Conservation (phyloP, 2,329 filamentous ascomycete species). For the Nigrospora oryzae region DNA sequence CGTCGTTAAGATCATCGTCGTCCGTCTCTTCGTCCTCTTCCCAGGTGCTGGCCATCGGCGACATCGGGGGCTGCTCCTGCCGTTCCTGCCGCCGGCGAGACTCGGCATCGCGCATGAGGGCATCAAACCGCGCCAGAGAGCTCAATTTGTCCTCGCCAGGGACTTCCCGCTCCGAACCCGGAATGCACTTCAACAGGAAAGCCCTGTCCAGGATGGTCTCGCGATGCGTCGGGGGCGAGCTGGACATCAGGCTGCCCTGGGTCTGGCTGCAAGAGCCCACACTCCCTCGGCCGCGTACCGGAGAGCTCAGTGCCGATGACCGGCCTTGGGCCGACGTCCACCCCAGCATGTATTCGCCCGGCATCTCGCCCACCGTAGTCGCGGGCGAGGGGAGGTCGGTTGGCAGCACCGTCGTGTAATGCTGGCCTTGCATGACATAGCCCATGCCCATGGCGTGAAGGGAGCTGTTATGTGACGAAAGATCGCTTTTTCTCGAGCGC, state of each 20-base stretch:
- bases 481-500: slow-evolving; percentile 52
- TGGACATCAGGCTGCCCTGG: slow-evolving; percentile 28
- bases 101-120: slow-evolving; percentile 54
- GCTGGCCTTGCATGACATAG: slow-evolving; percentile 30
- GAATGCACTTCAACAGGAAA: slow-evolving; percentile 55
- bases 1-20: slow-evolving; percentile 29
- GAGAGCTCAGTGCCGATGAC: slow-evolving; percentile 49
- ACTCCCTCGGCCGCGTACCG: slow-evolving; percentile 44
- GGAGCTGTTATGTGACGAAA: slow-evolving; percentile 44
- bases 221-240: slow-evolving; percentile 43
- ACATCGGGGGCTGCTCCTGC: slow-evolving; percentile 16
- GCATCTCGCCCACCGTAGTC: slow-evolving; percentile 41
- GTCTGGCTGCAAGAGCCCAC: slow-evolving; percentile 39
- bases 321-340: slow-evolving; percentile 53
- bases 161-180: slow-evolving; percentile 44
- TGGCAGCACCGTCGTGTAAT: slow-evolving; percentile 43
- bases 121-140: slow-evolving; percentile 57
- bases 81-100: slow-evolving; percentile 35
- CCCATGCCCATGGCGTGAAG: slow-evolving; percentile 31
- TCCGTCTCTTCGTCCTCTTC: slow-evolving; percentile 40
- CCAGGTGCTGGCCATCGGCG: slow-evolving; percentile 38
- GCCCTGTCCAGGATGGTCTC: slow-evolving; percentile 62
- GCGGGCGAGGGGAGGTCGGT: slow-evolving; percentile 49
- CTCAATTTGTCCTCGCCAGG: slow-evolving; percentile 55
- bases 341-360: slow-evolving; percentile 49